Percentiles rank a stretch among this genome's conserved stretches.
These are phyloP conservation scores for Aspergillus melleus DNA, from an alignment of 2,329 filamentous ascomycete genomes.

Conservation along the genomic window DNA sequence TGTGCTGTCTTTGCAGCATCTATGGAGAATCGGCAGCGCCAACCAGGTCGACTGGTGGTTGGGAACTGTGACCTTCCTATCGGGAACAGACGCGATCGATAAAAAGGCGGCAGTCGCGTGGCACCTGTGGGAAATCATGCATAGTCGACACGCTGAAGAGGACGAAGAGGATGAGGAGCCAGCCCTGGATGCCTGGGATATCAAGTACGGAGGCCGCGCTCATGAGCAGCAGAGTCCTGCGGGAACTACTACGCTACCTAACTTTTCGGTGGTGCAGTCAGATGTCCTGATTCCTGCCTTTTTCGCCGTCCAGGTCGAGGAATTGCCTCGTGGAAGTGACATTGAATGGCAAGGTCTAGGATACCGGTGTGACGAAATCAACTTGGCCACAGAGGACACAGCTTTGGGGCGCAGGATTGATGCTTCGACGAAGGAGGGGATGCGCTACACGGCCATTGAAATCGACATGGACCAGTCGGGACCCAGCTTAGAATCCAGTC, in stretches of 20 bases:
- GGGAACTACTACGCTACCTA: conserved; percentile 22
- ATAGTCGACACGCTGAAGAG: conserved; percentile 25
- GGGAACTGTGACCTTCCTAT: conserved; percentile 73
- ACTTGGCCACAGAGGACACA: conserved; percentile 16
- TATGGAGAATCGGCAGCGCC: conserved; percentile 76
- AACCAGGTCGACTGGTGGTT: conserved; percentile 74
- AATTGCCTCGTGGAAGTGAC: conserved; percentile 69
- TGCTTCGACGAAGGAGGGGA: conserved; percentile 24
- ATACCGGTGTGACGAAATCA: conserved; percentile 42
- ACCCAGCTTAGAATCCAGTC: conserved; percentile 20
- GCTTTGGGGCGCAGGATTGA: conserved; percentile 19
- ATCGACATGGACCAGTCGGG: conserved; percentile 21
- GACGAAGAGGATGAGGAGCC: conserved; percentile 52
- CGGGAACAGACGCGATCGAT: conserved; percentile 39
- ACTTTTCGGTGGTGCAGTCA: conserved; percentile 27
- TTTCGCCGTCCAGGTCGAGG: conserved; percentile 72
- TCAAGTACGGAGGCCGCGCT: conserved; percentile 58
- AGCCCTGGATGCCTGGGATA: conserved; percentile 49
- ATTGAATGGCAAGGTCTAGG: conserved; percentile 85
- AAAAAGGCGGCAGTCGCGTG: conserved; percentile 40
- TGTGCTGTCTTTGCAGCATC: conserved; percentile 78
- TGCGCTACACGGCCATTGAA: conserved; percentile 33
- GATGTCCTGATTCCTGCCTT: conserved; percentile 59
- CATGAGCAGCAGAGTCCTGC: conserved; percentile 33
- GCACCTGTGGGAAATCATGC: conserved; percentile 47